A percentile compares a stretch with the other conserved stretches of the same genome.
phyloP scores from a whole-genome alignment of 2,329 filamentous ascomycete species.

The Coleophoma crateriformis region DNA sequence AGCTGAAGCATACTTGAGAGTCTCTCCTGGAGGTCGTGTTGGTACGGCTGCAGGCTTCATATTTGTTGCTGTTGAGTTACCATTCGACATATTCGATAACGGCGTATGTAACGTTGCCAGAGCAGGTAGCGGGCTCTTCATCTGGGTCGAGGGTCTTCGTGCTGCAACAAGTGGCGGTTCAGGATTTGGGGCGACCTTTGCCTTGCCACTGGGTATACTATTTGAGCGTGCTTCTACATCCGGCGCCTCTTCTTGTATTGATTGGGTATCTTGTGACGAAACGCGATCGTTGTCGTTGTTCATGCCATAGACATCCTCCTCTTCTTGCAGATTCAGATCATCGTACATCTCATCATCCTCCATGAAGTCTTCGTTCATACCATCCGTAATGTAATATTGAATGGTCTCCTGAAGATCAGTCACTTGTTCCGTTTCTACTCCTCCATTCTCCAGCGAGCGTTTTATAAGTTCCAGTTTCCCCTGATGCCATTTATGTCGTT shows the following conservation, averaged over 20 bases:
- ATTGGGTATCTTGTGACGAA: slow-evolving; percentile 94
- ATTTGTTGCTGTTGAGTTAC: slow-evolving; percentile 45
- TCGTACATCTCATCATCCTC: slow-evolving; percentile 96
- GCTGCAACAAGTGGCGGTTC: slow-evolving; percentile 51
- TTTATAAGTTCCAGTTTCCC: slow-evolving; percentile 86
- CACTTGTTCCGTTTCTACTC: slow-evolving; percentile 81
- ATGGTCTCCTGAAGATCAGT: slow-evolving; percentile 87
- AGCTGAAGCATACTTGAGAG: slow-evolving; percentile 93
- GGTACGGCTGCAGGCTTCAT: slow-evolving; percentile 95
- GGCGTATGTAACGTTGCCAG: slow-evolving; percentile 83
- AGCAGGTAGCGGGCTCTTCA: slow-evolving; percentile 91
- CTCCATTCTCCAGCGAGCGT: slow-evolving; percentile 86
- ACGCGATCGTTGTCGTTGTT: slow-evolving; percentile 73
- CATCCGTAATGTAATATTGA: slow-evolving; percentile 89
- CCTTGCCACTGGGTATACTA: slow-evolving; percentile 39
- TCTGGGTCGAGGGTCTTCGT: slow-evolving; percentile 77
- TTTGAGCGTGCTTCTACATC: slow-evolving; percentile 49
- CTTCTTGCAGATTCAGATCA: slow-evolving; percentile 85
- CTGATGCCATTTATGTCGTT: slow-evolving; percentile 96
- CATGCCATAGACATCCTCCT: slow-evolving; percentile 84
- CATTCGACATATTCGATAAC: slow-evolving; percentile 55
- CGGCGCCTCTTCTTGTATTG: slow-evolving; percentile 75
- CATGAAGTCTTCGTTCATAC: slow-evolving; percentile 81
- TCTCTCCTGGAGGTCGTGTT: slow-evolving; percentile 78
- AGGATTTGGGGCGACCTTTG: slow-evolving; percentile 45